Conservation (phyloP, 352 stramenopile species). For the Thraustotheca clavata region DNA sequence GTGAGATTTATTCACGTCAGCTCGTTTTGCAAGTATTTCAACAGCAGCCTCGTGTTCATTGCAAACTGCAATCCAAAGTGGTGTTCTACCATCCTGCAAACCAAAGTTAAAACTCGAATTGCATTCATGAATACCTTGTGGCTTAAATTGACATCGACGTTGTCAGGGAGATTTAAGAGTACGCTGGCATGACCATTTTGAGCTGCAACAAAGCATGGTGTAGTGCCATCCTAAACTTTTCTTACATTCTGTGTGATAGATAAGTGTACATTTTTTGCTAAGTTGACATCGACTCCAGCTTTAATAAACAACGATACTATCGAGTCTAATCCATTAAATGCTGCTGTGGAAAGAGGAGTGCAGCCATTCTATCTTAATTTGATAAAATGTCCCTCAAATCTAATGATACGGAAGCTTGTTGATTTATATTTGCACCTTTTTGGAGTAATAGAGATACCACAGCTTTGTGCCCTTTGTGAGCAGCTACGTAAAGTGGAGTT, state of each 20-base stretch:
- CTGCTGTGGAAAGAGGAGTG: too few species aligned
- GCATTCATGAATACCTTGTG: background rate
- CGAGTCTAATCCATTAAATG: too few species aligned
- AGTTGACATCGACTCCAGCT: too few species aligned
- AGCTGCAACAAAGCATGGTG: slow-evolving; percentile 1
- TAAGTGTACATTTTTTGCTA: too few species aligned
- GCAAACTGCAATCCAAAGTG: background rate
- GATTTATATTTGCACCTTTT: background rate
- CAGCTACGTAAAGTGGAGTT: background rate
- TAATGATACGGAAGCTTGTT: background rate
- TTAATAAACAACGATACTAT: too few species aligned
- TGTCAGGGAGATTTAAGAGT: background rate
- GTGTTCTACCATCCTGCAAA: background rate
- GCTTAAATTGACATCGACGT: background rate
- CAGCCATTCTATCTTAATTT: background rate
- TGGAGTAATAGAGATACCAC: background rate
- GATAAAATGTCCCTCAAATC: background rate
- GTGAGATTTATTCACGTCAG: too few species aligned
- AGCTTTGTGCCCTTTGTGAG: background rate
- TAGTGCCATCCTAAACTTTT: too few species aligned
- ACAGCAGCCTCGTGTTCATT: background rate
- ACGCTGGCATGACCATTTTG: background rate
- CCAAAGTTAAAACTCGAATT: too few species aligned
- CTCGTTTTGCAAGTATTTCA: too few species aligned
- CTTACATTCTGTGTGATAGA: too few species aligned